Conservation (phyloP, 116 monocot species). For the Trichopus zeylanicus region DNA sequence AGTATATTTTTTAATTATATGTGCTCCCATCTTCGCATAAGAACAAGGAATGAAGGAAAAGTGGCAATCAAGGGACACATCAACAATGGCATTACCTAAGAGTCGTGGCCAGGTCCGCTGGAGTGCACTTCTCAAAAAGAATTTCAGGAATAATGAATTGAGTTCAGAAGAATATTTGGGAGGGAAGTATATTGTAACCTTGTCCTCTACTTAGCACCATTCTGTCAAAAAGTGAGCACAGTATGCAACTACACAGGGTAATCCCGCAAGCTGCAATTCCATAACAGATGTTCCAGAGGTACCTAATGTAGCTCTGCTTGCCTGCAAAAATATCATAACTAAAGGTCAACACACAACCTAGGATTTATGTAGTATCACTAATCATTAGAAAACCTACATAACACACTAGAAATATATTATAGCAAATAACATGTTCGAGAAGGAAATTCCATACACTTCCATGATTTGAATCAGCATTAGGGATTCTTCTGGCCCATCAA, state of each 20-base stretch:
- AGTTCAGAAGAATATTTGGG: slow-evolving; percentile 84
- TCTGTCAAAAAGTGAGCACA: slow-evolving; percentile 91
- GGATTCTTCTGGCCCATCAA: too few species aligned
- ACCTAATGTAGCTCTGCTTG: slow-evolving; percentile 77
- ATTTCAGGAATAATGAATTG: slow-evolving; percentile 64
- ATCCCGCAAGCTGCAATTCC: slow-evolving; percentile 70
- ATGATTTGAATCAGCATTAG: too few species aligned
- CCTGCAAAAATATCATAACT: slow-evolving; percentile 33
- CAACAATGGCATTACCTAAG: slow-evolving; percentile 40
- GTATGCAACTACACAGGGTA: slow-evolving; percentile 89
- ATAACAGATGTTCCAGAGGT: slow-evolving; percentile 87
- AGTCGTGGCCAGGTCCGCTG: slow-evolving; percentile 35
- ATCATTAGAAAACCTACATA: slow-evolving; percentile 6
- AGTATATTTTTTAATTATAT: neutral
- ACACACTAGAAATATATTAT: too few species aligned
- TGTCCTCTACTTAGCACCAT: slow-evolving; percentile 49
- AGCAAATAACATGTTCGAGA: too few species aligned
- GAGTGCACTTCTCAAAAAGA: slow-evolving; percentile 65
- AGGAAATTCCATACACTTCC: too few species aligned
- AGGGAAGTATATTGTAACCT: slow-evolving; percentile 74
- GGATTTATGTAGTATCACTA: neutral
- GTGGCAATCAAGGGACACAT: neutral
- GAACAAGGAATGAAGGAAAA: neutral
- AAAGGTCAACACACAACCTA: too few species aligned
- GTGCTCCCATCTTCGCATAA: neutral